Evolutionary conservation across 2,329 filamentous ascomycete genomes (phyloP).

Genomic region (Exserohilum turcica): DNA sequence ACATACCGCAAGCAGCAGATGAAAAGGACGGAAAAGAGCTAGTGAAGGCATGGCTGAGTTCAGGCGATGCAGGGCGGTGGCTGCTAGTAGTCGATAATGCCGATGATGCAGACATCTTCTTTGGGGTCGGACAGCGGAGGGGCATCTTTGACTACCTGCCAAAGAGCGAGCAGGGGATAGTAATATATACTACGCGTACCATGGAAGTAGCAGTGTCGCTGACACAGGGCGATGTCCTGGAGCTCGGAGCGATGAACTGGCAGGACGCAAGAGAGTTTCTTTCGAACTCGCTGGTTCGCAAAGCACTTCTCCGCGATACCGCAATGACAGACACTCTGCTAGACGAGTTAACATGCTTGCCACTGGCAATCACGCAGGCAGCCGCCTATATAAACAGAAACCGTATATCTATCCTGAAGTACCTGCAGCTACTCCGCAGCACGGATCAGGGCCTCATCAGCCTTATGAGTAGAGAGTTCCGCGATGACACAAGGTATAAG

Average conservation of each 20-base stretch:
- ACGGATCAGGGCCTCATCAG: conserved; percentile 41
- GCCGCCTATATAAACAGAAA: conserved; percentile 49
- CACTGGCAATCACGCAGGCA: conserved; percentile 47
- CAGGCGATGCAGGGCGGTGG: conserved; percentile 16
- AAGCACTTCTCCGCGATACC: conserved; percentile 7
- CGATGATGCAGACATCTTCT: conserved; percentile 13
- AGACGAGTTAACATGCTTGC: conserved; percentile 47
- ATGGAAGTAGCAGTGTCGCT: conserved; percentile 13
- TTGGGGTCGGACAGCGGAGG: conserved; percentile 3
- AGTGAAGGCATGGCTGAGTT: conserved; percentile 27
- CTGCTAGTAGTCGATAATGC: conserved; percentile 19
- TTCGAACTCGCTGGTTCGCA: conserved; percentile 9
- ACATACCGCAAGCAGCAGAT: conserved; percentile 11
- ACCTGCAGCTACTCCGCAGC: conserved; percentile 42
- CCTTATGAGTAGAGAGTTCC: conserved; percentile 49
- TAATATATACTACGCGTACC: conserved; percentile 17
- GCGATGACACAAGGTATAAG: conserved; percentile 46
- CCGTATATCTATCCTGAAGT: conserved; percentile 33
- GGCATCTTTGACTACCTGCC: conserved; percentile 21
- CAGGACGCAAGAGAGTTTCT: conserved; percentile 6
- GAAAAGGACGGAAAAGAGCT: conserved; percentile 28
- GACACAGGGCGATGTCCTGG: conserved; percentile 17
- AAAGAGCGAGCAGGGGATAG: conserved; percentile 14
- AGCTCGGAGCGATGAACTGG: conserved; percentile 3
- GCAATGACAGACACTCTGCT: conserved; percentile 4